Evolutionary conservation across 2,329 filamentous ascomycete species (phyloP), one percentile per base, ranked within the genome.

Genomic region (Sporothrix schenckii): DNA sequence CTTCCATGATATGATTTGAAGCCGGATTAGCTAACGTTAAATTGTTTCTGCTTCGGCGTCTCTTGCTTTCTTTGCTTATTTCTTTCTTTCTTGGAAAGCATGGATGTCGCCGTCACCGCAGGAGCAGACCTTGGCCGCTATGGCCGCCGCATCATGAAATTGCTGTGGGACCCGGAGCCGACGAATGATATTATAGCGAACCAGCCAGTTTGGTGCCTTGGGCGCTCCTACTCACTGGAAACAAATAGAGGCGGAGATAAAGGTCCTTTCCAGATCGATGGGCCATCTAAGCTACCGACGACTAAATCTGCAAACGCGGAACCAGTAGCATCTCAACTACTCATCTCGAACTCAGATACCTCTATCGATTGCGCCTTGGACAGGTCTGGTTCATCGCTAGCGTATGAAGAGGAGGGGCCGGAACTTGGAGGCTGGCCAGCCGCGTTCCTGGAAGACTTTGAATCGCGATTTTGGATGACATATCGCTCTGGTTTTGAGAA

Each of bases 381-480:
- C 75, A 87, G 85, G 74, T 81, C 86, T 72, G 83, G 84, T 66
- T 85, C 84, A 5, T 84, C 84, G 1, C 76, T 85, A 10, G 82
- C 83, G 49, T 85, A 84, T 69, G 83, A 83, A 34, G 81, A 86
- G 27, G 54, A 68, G 1, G 52, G 5, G 2, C 76, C 76, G 3
- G 77, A 80, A 21, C 82, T 83, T 72, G 82, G 82, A 16, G 89
- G 91, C 71, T 99, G 95, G 95, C 95, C 95, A 11, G 82, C 86
- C 11, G 85, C 88, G 4, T 99, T 99, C 76, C 83, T 98, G 47
- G 91, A 93, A 72, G 95, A 99, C 79, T 96, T 98, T 76, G 93
- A 97, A 78, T 94, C 94, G 5, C 88, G 89, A 72, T 88, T 97
- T 79, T 98, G 95, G 94, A 92, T 99, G 86, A 98, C 94, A 11